Conservation (phyloP, 106 monocot genomes). For the Acorus calamus region DNA sequence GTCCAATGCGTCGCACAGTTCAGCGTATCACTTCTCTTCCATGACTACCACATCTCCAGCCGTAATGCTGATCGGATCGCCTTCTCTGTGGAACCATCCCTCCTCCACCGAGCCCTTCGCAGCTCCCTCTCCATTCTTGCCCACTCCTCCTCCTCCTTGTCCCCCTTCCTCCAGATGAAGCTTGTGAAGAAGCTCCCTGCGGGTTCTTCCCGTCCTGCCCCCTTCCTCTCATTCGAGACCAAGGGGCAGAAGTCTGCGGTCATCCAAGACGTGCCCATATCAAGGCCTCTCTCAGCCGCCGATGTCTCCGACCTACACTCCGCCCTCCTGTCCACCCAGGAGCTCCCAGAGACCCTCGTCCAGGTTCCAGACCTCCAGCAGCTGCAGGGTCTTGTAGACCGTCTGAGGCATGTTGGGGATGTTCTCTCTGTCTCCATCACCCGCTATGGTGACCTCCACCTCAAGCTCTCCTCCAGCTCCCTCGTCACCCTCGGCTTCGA, state of each 20-base stretch:
- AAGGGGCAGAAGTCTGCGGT: slow-evolving; percentile 75
- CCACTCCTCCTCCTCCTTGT: slow-evolving; percentile 22
- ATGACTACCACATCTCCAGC: slow-evolving; percentile 84
- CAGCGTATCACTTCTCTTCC: slow-evolving; percentile 63
- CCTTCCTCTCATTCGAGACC: slow-evolving; percentile 88
- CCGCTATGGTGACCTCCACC: slow-evolving; percentile 89
- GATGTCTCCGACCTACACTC: slow-evolving; percentile 69
- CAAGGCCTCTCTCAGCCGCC: slow-evolving; percentile 63
- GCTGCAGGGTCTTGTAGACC: slow-evolving; percentile 79
- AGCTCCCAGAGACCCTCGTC: slow-evolving; percentile 88
- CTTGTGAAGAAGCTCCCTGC: slow-evolving; percentile 88
- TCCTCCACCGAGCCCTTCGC: slow-evolving; percentile 92
- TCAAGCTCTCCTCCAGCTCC: slow-evolving; percentile 70
- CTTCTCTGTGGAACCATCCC: slow-evolving; percentile 61
- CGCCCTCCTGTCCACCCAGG: slow-evolving; percentile 69
- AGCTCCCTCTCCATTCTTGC: slow-evolving; percentile 67
- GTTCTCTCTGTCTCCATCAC: slow-evolving; percentile 64
- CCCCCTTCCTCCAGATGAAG: slow-evolving; percentile 64
- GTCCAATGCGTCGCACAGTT: slow-evolving; percentile 86
- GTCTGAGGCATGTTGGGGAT: slow-evolving; percentile 90
- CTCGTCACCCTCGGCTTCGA: slow-evolving; percentile 83
- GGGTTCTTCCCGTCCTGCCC: slow-evolving; percentile 52
- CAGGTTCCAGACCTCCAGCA: slow-evolving; percentile 85
- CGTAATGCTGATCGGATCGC: slow-evolving; percentile 68
- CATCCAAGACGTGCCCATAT: slow-evolving; percentile 95